Conservation (phyloP, 768 basidiomycete genomes). For the Botryobasidium botryosum region DNA sequence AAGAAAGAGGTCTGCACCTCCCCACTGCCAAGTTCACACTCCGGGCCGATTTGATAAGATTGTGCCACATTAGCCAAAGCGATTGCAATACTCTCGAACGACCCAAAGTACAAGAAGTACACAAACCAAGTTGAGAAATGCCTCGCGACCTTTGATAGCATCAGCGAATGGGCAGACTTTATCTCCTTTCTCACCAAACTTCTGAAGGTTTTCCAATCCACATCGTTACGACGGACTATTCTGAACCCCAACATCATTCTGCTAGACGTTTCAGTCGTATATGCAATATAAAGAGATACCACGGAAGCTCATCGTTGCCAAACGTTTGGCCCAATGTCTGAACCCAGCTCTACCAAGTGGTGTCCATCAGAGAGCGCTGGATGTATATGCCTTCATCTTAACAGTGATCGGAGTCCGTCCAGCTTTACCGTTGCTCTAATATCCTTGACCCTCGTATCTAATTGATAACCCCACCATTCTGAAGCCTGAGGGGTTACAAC, state of each 20-base stretch:
- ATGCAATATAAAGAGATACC: constrained; percentile 95
- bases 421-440: constrained; percentile 7
- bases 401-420: constrained; percentile 69
- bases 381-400: constrained; percentile 87
- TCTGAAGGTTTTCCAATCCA: constrained; percentile 44
- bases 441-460: too few relatives aligned
- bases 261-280: constrained; percentile 79
- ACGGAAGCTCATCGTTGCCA: constrained; percentile 82
- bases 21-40: too few relatives aligned
- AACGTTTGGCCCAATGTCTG: constrained; percentile 87
- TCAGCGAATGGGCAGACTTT: constrained; percentile 99
- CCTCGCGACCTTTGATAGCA: constrained; percentile 81
- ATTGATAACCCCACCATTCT: neutral
- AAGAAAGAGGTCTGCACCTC: too few relatives aligned
- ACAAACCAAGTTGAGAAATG: constrained; percentile 83
- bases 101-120: constrained; percentile 93
- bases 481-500: constrained; percentile 70
- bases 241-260: neutral
- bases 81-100: too few relatives aligned
- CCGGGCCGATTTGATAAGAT: too few relatives aligned
- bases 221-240: neutral
- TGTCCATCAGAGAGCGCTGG: constrained; percentile 89
- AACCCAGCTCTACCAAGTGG: constrained; percentile 96
- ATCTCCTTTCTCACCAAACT: constrained; percentile 92
- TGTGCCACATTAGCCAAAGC: too few relatives aligned